phyloP scores from a whole-genome alignment of 2,329 filamentous ascomycete species.

The Nigrograna mackinnonii region DNA sequence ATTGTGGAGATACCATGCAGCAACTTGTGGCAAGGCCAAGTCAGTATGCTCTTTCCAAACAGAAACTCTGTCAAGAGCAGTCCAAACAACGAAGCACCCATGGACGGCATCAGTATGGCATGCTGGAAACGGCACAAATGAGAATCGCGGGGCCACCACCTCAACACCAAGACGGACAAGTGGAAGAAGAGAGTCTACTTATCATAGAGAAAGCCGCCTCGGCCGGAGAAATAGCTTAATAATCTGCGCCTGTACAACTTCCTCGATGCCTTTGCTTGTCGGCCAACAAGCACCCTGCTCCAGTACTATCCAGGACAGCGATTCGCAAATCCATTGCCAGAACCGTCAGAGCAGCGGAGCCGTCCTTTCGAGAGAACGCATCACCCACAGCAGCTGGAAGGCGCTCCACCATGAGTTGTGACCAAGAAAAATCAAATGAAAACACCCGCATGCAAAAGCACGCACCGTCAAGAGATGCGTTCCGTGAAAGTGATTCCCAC shows the following conservation, averaged over 20 bases:
- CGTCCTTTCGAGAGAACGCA: slow-evolving; percentile 6
- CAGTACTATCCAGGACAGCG: slow-evolving; percentile 23
- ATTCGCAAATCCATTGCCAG: slow-evolving; percentile 7
- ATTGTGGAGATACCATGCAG: too few relatives aligned
- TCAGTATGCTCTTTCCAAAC: too few relatives aligned
- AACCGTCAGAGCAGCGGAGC: slow-evolving; percentile 2
- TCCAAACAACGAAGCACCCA: too few relatives aligned
- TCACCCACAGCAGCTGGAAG: slow-evolving; percentile 7
- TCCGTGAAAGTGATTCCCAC: slow-evolving; percentile 23
- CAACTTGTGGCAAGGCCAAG: too few relatives aligned
- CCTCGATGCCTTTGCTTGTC: neutral
- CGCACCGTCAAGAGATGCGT: slow-evolving; percentile 30
- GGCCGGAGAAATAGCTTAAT: slow-evolving; percentile 25
- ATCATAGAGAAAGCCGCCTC: slow-evolving; percentile 21
- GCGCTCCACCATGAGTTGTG: slow-evolving; percentile 18
- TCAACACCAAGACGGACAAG: slow-evolving; percentile 19
- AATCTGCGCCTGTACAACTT: slow-evolving; percentile 18
- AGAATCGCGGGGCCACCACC: slow-evolving; percentile 10
- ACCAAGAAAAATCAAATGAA: slow-evolving; percentile 29
- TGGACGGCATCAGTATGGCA: too few relatives aligned
- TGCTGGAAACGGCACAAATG: too few relatives aligned
- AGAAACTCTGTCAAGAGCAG: too few relatives aligned
- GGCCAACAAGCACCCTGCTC: slow-evolving; percentile 13
- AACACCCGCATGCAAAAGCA: slow-evolving; percentile 42
- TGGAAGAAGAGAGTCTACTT: slow-evolving; percentile 27